Base-by-base conservation (phyloP, 495 filamentous ascomycete genomes). In the Extremus antarcticus region DNA sequence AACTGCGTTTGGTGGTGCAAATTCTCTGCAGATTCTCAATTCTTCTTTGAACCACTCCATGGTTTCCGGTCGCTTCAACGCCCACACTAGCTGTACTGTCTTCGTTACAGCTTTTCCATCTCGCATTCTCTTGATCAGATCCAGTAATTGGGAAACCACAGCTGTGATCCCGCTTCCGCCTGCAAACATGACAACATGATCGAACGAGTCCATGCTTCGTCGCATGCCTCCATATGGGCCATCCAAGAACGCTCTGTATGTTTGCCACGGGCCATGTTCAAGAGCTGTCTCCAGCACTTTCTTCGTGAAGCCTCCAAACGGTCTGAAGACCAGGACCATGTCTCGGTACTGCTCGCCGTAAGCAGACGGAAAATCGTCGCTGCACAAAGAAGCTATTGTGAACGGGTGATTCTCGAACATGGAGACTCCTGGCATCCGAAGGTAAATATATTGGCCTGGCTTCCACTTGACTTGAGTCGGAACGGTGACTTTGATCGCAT, bases 31-130 rank as follows among this genome's bases (percentile, higher is more conserved):
- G 62, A 95, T 89, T 47, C 88, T 77, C 43, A 96, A 75, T 66
- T 95, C 92, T 71, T 96, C 91, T 65, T 87, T 86, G 77, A 97
- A 97, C 91, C 91, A 97, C 66, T 94, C 89, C 79, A 97, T 90
- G 8, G 87, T 88, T 70, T 95, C 91, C 35, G 87, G 79, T 50
- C 84, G 81, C 67, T 90, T 91, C 46, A 97, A 72, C 19, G 90
- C 82, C 91, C 91, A 97, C 13, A 97, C 79, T 3, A 97, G 86
- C 20, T 90, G 84, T 24, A 97, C 83, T 51, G 85, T 86, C 69
- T 83, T 87, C 16, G 90, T 95, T 51, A 95, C 86, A 29, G 91
- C 92, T 62, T 95, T 94, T 17, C 87, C 85, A 63, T 94, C 88
- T 17, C 86, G 83, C 79, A 96, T 94, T 56, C 90, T 84, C 73